Evolutionary conservation across 2,329 filamentous ascomycete species (phyloP), one percentile per base, ranked within the genome.

Genomic region (Lithohypha guttulata): DNA sequence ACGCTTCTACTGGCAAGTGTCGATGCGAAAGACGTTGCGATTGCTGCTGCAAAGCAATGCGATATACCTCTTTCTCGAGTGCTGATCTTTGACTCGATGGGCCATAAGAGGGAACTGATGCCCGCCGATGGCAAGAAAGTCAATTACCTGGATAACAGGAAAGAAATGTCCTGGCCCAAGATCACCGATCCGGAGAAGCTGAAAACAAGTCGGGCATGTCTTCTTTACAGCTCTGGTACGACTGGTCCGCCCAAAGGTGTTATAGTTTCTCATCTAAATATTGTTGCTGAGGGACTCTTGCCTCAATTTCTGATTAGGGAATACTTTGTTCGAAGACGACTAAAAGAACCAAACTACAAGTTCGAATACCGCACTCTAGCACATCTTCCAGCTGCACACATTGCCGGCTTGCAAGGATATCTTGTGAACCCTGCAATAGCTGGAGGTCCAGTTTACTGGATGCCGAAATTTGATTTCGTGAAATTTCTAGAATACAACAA

Each of bases 381-480:
- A 1, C 66, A 69, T 46, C 54, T 69, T 0, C 66, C 66, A 1
- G 56, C 58, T 2, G 64, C 65, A 2, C 66, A 70, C 46, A 68
- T 69, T 26, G 64, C 65, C 0, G 66, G 65, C 0, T 60, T 65
- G 10, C 62, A 65, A 51, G 64, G 64, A 28, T 68, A 68, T 47
- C 59, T 68, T 6, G 55, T 69, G 42, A 66, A 65, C 39, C 62
- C 64, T 0, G 58, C 64, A 17, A 67, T 65, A 41, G 55, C 64
- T 18, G 69, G 64, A 27, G 64, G 65, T 2, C 56, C 61, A 1
- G 62, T 71, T 2, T 79, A 73, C 61, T 79, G 75, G 75, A 79
- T 80, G 75, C 60, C 66, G 2, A 64, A 62, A 29, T 80, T 79
- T 53, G 66, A 73, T 43, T 73, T 76, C 40, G 52, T 56, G 3